Base-by-base conservation (phyloP, 2,329 filamentous ascomycete species). In the Xylaria arbuscula region DNA sequence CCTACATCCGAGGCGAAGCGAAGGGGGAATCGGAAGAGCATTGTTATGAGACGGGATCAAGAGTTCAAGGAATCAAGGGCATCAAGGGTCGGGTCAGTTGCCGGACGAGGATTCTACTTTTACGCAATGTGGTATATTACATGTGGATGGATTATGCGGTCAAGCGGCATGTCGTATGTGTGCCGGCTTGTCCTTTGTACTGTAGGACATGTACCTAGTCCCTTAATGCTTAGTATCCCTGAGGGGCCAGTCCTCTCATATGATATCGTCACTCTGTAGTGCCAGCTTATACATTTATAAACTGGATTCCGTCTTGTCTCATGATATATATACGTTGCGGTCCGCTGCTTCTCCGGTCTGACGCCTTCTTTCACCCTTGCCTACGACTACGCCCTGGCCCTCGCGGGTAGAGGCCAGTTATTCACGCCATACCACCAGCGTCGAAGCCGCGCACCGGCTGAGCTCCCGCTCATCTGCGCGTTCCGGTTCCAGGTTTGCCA, bases 391-490 rank as follows among this genome's bases (percentile, higher is more conserved):
- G 53, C 57, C 68, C 32, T 67, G 1, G 67, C 60, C 54, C 64
- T 62, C 54, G 64, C 64, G 4, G 91, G 91, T 66, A 95, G 80
- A 57, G 86, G 85, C 96, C 96, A 98, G 76, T 97, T 93, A 78
- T 98, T 98, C 19, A 97, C 92, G 24, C 87, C 88, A 83, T 93
- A 98, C 95, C 96, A 99, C 96, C 95, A 98, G 72, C 94, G 86
- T 74, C 96, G 86, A 57, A 96, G 82, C 73, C 88, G 88, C 7
- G 92, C 93, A 24, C 96, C 96, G 17, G 92, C 83, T 32, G 89
- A 90, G 74, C 88, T 89, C 9, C 96, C 96, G 70, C 89, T 90
- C 72, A 97, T 86, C 76, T 90, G 89, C 15, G 93, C 90, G 67
- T 87, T 91, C 68, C 88, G 87, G 80, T 98, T 98, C 92, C 92